A percentile compares a stretch with the other conserved stretches of the same genome.
phyloP scores from a whole-genome alignment of 805 yeast genomes.

The Candida boidinii region DNA sequence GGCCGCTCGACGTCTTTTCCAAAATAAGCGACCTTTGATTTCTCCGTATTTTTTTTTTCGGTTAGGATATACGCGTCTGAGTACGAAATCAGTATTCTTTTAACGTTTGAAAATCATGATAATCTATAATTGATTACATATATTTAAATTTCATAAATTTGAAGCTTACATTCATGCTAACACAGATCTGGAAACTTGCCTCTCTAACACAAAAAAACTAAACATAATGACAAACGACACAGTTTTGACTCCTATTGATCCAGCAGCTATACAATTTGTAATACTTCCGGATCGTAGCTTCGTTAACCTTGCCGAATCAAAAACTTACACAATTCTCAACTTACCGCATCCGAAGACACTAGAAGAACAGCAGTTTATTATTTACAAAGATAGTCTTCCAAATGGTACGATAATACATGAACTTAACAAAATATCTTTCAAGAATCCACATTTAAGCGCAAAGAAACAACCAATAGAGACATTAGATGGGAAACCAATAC shows the following conservation, averaged over 20 bases:
- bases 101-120: too few relatives aligned
- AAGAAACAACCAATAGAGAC: slow-evolving; percentile 19
- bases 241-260: slow-evolving; percentile 3
- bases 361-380: too few relatives aligned
- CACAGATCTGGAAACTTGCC: too few relatives aligned
- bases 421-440: slow-evolving; percentile 28
- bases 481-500: slow-evolving; percentile 26
- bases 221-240: slow-evolving; percentile 7
- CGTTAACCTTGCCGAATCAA: background rate
- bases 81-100: too few relatives aligned
- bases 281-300: slow-evolving; percentile 10
- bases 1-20: too few relatives aligned
- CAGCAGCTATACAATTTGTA: slow-evolving; percentile 6
- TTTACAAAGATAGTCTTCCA: slow-evolving; percentile 11
- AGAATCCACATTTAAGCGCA: slow-evolving; percentile 23
- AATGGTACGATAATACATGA: slow-evolving; percentile 27
- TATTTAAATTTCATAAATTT: too few relatives aligned
- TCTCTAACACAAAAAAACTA: too few relatives aligned
- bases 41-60: too few relatives aligned
- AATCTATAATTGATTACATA: too few relatives aligned
- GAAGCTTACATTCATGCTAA: too few relatives aligned
- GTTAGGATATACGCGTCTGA: too few relatives aligned
- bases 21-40: too few relatives aligned
- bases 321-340: slow-evolving; percentile 6
- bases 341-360: slow-evolving; percentile 9